Evolutionary conservation across 805 yeast genomes (phyloP), one percentile per base, ranked within the genome.

Genomic region (Hanseniaspora vineae): DNA sequence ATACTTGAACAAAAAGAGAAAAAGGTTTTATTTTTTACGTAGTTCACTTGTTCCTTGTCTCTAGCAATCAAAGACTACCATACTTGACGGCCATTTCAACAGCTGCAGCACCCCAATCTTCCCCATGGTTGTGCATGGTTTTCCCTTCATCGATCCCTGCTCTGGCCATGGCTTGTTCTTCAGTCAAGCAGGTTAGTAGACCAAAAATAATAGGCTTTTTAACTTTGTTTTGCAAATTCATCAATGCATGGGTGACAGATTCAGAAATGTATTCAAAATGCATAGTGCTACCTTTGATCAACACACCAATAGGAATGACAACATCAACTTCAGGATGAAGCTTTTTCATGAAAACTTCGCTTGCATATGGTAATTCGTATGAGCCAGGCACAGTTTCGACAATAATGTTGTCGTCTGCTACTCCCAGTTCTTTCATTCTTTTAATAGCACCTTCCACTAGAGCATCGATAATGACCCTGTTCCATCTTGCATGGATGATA

Each of bases 31-130:
- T n/a, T n/a, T n/a, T n/a, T n/a, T n/a, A n/a, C n/a, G 9, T 32
- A 23, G 32, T 9, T 39, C 33, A 33, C 31, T 15, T 37, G 48
- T 31, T 45, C 48, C 31, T 48, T 11, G 39, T 14, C 6, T 35
- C 6, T 11, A 35, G 6, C 11, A 35, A 31, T 17, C n/a, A 29
- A 18, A 39, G 35, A 32, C 35, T 31, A 39, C 45, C 42, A 50
- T 64, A 76, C 55, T 77, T 77, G 14, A 60, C 45, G 3, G 77
- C 81, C 97, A 92, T 90, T 70, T 90, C 98, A 29, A 92, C 96
- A 14, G 98, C 98, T 47, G 97, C 96, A 35, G 94, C 89, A 55
- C 95, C 98, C 98, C 98, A 90, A 65, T 92, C 98, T 60, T 77
- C 86, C 54, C 98, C 98, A 60, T 92, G 98, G 70, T 90, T 90